phyloP scores from a whole-genome alignment of 1,139 yeast genomes.

The Nakaseomyces uthaithaninus region DNA sequence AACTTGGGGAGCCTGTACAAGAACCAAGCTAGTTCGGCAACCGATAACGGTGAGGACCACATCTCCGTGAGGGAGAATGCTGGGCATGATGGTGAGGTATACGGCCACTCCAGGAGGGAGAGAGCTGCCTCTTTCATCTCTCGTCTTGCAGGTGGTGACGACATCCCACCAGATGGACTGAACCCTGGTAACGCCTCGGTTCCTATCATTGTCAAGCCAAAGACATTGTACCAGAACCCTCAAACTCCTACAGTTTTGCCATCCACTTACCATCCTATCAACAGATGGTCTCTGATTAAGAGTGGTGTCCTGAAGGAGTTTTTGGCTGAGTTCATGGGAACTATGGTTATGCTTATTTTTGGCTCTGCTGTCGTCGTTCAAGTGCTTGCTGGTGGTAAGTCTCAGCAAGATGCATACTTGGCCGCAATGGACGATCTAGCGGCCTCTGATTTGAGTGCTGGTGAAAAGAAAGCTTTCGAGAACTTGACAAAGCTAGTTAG shows the following conservation, averaged over 20 bases:
- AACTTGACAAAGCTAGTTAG: constrained; percentile 15
- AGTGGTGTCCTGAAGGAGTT: constrained; percentile 29
- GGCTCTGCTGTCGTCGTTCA: constrained; percentile 45
- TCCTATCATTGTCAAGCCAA: constrained; percentile 32
- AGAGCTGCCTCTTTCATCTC: constrained; percentile 6
- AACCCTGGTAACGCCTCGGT: constrained; percentile 11
- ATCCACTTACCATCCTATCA: constrained; percentile 33
- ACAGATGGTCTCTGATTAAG: constrained; percentile 30
- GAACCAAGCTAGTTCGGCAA: constrained; percentile 3
- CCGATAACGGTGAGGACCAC: constrained; percentile 5
- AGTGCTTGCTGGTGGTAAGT: constrained; percentile 24
- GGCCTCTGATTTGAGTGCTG: constrained; percentile 13
- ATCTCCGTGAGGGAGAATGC: constrained; percentile 3
- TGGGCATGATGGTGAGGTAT: neutral
- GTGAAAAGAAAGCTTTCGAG: constrained; percentile 10
- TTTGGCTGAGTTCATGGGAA: constrained; percentile 44
- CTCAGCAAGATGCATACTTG: constrained; percentile 16
- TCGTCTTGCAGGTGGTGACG: constrained; percentile 5
- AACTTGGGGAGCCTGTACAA: constrained; percentile 15
- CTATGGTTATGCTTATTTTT: constrained; percentile 36
- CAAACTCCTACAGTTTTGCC: constrained; percentile 33
- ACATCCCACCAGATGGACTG: neutral
- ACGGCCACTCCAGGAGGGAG: constrained; percentile 6
- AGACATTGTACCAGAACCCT: constrained; percentile 33
- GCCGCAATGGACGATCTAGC: constrained; percentile 14